Base-by-base conservation (phyloP, 352 stramenopile genomes). In the Thalassiosira hispida region DNA sequence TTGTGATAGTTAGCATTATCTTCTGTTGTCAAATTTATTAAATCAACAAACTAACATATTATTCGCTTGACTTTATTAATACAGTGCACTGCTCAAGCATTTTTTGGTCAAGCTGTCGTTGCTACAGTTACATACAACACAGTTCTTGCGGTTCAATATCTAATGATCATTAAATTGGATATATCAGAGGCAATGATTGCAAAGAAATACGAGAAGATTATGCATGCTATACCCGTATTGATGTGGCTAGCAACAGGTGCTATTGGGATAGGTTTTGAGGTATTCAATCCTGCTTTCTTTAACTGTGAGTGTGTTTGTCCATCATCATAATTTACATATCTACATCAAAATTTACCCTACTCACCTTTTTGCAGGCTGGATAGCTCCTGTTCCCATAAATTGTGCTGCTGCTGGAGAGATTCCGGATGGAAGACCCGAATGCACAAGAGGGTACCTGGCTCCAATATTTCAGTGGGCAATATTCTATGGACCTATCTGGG, bases 311-410 rank as follows among this genome's bases (percentile, higher is more conserved):
- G n/a, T n/a, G n/a, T n/a, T n/a, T n/a, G n/a, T n/a, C n/a, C n/a
- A n/a, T n/a, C n/a, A n/a, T n/a, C n/a, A n/a, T n/a, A n/a, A n/a
- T n/a, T n/a, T n/a, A n/a, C n/a, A n/a, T n/a, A n/a, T n/a, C n/a
- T n/a, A n/a, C n/a, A n/a, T n/a, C n/a, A n/a, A n/a, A n/a, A n/a
- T n/a, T n/a, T n/a, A n/a, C n/a, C n/a, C n/a, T n/a, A n/a, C n/a
- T n/a, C n/a, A n/a, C n/a, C n/a, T n/a, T n/a, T n/a, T n/a, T 5
- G 53, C 51, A 47, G 89, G 84, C 61, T 90, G 81, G 81, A 81
- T 90, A 61, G 33, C 52, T n/a, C 25, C 68, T 33, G 38, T 51
- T 51, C 81, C 81, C 22, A 11, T 78, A 1, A 63, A 49, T 38
- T 90, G 84, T 70, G n/a, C n/a, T n/a, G n/a, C n/a, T n/a, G n/a